phyloP scores from a whole-genome alignment of 768 basidiomycete species.

The Russula brevipes region DNA sequence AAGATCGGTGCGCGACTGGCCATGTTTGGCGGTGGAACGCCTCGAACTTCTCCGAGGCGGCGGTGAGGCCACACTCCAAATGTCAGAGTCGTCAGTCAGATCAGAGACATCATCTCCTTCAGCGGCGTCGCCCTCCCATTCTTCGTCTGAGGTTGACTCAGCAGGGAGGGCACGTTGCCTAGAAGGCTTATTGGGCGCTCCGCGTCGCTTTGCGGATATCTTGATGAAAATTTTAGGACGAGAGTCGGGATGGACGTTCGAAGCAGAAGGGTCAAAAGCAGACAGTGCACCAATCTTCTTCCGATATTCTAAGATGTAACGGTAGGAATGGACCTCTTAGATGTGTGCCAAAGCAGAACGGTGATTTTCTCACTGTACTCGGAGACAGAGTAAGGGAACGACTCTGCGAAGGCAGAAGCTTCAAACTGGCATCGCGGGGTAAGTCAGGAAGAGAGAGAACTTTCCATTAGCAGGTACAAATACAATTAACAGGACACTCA shows the following conservation, averaged over 20 bases:
- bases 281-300: conserved; percentile 41
- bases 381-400: conserved; percentile 22
- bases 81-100: conserved; percentile 21
- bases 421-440: conserved; percentile 9
- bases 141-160: conserved; percentile 33
- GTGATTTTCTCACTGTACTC: conserved; percentile 18
- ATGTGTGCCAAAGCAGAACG: neutral
- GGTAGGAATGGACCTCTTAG: neutral
- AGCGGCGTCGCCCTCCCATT: conserved; percentile 30
- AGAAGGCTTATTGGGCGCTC: conserved; percentile 19
- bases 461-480: neutral
- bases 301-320: conserved; percentile 38
- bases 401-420: conserved; percentile 6
- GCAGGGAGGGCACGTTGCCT: neutral
- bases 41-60: conserved; percentile 22
- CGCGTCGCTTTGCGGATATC: conserved; percentile 25
- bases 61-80: conserved; percentile 14
- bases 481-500: neutral
- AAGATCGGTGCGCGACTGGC: conserved; percentile 34
- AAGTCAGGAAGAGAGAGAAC: neutral
- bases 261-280: conserved; percentile 57
- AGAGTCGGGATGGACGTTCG: conserved; percentile 54
- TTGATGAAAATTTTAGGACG: conserved; percentile 42
- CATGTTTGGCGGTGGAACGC: conserved; percentile 9
- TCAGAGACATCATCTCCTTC: conserved; percentile 20